Conservation (phyloP, 331 rosid species). For the Rosa hybrid region DNA sequence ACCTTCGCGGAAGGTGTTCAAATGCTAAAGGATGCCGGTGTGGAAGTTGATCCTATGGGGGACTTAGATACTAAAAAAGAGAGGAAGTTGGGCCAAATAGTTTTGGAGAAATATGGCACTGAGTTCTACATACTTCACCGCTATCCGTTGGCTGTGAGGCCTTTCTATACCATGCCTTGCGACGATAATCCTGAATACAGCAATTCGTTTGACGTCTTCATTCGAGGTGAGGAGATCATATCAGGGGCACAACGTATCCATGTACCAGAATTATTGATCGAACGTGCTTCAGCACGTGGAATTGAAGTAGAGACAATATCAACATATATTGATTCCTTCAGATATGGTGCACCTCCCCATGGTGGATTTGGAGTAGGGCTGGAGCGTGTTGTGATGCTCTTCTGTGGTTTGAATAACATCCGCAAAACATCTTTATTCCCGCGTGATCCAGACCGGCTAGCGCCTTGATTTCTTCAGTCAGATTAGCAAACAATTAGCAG, state of each 20-base stretch:
- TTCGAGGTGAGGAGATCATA: conserved; percentile 95
- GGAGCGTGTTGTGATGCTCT: conserved; percentile 96
- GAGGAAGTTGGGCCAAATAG: conserved; percentile 81
- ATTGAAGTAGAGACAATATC: conserved; percentile 73
- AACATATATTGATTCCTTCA: conserved; percentile 80
- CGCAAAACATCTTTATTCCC: conserved; percentile 86
- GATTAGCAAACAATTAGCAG: no score
- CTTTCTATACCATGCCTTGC: conserved; percentile 98
- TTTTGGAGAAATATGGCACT: conserved; percentile 76
- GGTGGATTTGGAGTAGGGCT: conserved; percentile 96
- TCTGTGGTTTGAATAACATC: conserved; percentile 88
- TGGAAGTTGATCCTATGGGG: conserved; percentile 79
- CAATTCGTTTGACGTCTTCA: conserved; percentile 91
- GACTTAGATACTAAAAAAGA: conserved; percentile 85
- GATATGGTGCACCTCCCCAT: conserved; percentile 87
- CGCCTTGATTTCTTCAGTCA: no score
- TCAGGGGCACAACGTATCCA: conserved; percentile 98
- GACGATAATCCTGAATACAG: conserved; percentile 67
- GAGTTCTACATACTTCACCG: conserved; percentile 91
- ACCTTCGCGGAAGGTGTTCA: conserved; percentile 89
- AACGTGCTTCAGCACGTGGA: conserved; percentile 76
- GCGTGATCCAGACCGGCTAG: conserved; percentile 47
- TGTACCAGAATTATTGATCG: conserved; percentile 58
- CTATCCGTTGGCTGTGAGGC: conserved; percentile 82
- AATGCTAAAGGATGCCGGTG: conserved; percentile 92